Conservation (phyloP, 768 basidiomycete genomes). For the Boletus reticulatus region DNA sequence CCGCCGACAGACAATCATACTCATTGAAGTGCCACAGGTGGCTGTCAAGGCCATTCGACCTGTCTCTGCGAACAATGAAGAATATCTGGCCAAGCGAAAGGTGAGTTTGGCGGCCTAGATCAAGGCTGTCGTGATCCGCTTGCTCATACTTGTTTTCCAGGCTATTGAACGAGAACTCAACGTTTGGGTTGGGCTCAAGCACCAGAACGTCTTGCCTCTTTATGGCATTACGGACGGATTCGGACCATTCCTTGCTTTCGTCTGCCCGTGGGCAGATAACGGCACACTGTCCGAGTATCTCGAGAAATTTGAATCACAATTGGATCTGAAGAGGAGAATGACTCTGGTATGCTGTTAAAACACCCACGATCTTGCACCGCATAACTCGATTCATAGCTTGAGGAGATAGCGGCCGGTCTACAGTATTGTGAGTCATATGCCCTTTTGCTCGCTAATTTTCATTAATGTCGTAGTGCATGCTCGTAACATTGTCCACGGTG, state of each 20-base stretch:
- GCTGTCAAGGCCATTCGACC: slow-evolving; percentile 28
- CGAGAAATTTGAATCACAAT: slow-evolving; percentile 8
- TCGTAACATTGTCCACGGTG: slow-evolving; percentile 36
- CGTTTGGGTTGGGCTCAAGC: slow-evolving; percentile 29
- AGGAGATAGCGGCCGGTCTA: slow-evolving; percentile 24
- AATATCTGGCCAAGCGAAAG: slow-evolving; percentile 13
- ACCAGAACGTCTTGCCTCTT: slow-evolving; percentile 32
- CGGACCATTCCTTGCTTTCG: slow-evolving; percentile 28
- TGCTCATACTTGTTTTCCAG: slow-evolving; percentile 11
- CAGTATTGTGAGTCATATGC: slow-evolving; percentile 13
- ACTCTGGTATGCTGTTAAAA: slow-evolving; percentile 9
- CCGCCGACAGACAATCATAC: not conserved
- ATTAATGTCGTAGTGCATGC: slow-evolving; percentile 17
- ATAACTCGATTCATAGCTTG: slow-evolving; percentile 16
- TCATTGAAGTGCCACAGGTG: slow-evolving; percentile 11
- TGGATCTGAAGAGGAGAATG: slow-evolving; percentile 18
- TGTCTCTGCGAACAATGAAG: not conserved
- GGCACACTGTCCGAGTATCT: slow-evolving; percentile 32
- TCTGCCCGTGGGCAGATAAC: slow-evolving; percentile 34
- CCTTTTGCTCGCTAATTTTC: not conserved
- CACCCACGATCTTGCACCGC: not conserved
- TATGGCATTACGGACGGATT: slow-evolving; percentile 27
- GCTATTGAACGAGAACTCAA: slow-evolving; percentile 26
- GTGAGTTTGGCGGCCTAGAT: not conserved
- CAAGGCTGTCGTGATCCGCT: not conserved